phyloP scores from a whole-genome alignment of 2,329 filamentous ascomycete species.

The Ceratocystis eucalypticola region DNA sequence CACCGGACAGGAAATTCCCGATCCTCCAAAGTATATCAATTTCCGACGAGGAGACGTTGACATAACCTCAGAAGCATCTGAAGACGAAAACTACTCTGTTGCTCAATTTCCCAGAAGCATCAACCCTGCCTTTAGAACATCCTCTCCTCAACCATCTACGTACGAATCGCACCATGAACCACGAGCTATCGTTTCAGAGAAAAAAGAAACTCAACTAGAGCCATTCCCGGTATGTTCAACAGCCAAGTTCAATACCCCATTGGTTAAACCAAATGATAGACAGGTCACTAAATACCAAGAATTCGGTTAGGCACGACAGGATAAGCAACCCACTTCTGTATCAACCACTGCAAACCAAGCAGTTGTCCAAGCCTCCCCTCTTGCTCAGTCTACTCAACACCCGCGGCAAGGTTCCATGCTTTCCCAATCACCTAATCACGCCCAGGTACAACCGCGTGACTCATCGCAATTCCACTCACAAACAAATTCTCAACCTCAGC shows the following conservation, averaged over 20 bases:
- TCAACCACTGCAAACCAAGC: neutral
- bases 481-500: neutral
- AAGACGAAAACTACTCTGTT: constrained; percentile 83
- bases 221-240: neutral
- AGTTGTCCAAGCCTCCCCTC: neutral
- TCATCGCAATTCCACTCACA: constrained; percentile 11
- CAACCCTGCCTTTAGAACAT: constrained; percentile 90
- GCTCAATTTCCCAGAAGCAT: constrained; percentile 92
- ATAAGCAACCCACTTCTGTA: neutral
- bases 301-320: neutral
- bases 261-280: neutral
- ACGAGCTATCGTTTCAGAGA: constrained; percentile 53
- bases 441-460: constrained; percentile 2
- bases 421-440: neutral
- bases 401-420: constrained; percentile 4
- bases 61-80: constrained; percentile 65
- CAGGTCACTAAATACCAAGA: neutral
- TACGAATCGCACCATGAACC: constrained; percentile 84
- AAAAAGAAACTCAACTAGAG: constrained; percentile 10
- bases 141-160: constrained; percentile 85
- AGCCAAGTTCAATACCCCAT: neutral
- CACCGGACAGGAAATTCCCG: constrained; percentile 93
- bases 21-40: constrained; percentile 96
- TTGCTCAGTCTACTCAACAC: constrained; percentile 1
- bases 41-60: constrained; percentile 89